phyloP scores from a whole-genome alignment of 164 flowering plant species.

The Vitis rotundifolia region DNA sequence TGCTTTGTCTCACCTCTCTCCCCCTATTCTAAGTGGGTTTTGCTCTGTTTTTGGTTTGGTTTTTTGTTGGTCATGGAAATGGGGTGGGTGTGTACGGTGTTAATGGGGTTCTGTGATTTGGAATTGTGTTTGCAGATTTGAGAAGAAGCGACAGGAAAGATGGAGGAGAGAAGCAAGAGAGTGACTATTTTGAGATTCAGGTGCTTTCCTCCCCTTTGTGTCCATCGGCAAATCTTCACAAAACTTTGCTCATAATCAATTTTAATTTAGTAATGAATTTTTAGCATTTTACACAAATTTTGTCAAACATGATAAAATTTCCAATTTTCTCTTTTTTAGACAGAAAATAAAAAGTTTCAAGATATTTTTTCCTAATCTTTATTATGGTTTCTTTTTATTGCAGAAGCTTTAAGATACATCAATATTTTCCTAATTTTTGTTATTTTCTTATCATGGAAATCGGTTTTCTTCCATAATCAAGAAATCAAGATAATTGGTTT shows the following conservation, averaged over 20 bases:
- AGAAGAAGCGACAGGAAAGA: slow-evolving; percentile 47
- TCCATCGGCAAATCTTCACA: too few relatives aligned
- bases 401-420: too few relatives aligned
- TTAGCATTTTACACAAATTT: background rate
- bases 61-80: background rate
- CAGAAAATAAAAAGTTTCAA: too few relatives aligned
- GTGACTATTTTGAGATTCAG: slow-evolving; percentile 82
- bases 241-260: too few relatives aligned
- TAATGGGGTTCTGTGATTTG: background rate
- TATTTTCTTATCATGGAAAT: background rate
- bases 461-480: too few relatives aligned
- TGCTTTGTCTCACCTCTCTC: slow-evolving; percentile 71
- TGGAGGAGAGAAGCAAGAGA: slow-evolving; percentile 49
- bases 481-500: too few relatives aligned
- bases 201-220: slow-evolving; percentile 27
- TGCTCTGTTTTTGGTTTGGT: background rate
- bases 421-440: background rate
- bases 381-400: too few relatives aligned
- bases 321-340: too few relatives aligned
- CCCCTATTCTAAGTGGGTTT: slow-evolving; percentile 72
- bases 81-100: too few relatives aligned
- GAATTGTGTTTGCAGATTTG: slow-evolving; percentile 35
- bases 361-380: too few relatives aligned
- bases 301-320: too few relatives aligned
- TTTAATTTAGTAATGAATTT: too few relatives aligned